These are phyloP conservation scores for Saccharomyces hybrid DNA, from an alignment of 1,139 yeast genomes.

Conservation along the genomic window DNA sequence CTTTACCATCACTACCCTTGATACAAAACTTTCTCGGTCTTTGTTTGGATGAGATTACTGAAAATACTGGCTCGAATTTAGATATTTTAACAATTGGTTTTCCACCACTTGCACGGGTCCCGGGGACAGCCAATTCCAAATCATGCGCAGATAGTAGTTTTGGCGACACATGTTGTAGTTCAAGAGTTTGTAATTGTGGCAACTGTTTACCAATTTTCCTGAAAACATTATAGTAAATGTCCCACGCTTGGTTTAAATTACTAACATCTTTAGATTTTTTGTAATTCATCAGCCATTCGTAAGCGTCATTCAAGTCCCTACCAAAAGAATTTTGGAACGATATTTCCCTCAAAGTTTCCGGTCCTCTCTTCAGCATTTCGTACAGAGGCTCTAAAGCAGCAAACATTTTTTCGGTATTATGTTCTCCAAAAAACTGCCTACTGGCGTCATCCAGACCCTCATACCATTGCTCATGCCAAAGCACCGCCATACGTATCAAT, in stretches of 20 bases:
- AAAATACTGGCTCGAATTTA: slow-evolving; percentile 71
- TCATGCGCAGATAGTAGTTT: slow-evolving; percentile 71
- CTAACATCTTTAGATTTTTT: slow-evolving; percentile 80
- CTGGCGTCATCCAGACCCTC: slow-evolving; percentile 97
- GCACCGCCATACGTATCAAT: slow-evolving; percentile 85
- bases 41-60: slow-evolving; percentile 93
- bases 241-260: slow-evolving; percentile 96
- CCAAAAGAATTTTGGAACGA: slow-evolving; percentile 93
- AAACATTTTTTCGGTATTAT: slow-evolving; percentile 90
- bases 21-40: slow-evolving; percentile 81
- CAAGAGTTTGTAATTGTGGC: slow-evolving; percentile 80
- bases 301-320: slow-evolving; percentile 84
- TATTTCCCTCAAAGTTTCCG: slow-evolving; percentile 87
- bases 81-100: slow-evolving; percentile 67
- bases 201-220: slow-evolving; percentile 83
- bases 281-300: slow-evolving; percentile 85
- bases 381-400: slow-evolving; percentile 86
- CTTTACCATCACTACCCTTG: slow-evolving; percentile 87
- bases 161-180: slow-evolving; percentile 90
- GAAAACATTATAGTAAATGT: slow-evolving; percentile 87
- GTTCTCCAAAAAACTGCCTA: slow-evolving; percentile 86
- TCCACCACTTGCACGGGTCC: slow-evolving; percentile 74
- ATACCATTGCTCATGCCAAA: slow-evolving; percentile 98
- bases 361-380: slow-evolving; percentile 73
- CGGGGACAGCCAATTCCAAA: slow-evolving; percentile 87